phyloP scores from a whole-genome alignment of 2,329 filamentous ascomycete species.

The Sporothrix protearum region DNA sequence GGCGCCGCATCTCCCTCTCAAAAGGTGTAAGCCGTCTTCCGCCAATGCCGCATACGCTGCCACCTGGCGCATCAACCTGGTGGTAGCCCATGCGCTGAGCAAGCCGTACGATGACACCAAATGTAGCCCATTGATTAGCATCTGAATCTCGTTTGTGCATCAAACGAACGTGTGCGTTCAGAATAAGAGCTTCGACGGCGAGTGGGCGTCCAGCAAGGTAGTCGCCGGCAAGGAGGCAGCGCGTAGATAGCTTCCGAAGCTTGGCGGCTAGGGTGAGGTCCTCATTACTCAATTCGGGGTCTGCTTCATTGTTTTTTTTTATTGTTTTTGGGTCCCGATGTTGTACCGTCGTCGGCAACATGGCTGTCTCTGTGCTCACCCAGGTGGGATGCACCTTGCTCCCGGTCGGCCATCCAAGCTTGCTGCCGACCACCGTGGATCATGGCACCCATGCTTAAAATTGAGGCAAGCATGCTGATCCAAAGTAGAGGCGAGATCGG shows the following conservation, averaged over 20 bases:
- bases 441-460: constrained; percentile 41
- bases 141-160: constrained; percentile 43
- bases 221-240: constrained; percentile 48
- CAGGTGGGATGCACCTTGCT: neutral
- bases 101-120: constrained; percentile 46
- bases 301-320: constrained; percentile 22
- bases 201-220: constrained; percentile 46
- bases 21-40: constrained; percentile 41
- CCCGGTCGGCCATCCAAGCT: constrained; percentile 27
- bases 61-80: constrained; percentile 34
- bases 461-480: constrained; percentile 50
- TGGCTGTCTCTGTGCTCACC: neutral
- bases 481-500: constrained; percentile 44
- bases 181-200: constrained; percentile 49
- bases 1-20: constrained; percentile 50
- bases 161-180: constrained; percentile 44
- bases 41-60: neutral
- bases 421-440: constrained; percentile 31
- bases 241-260: constrained; percentile 37
- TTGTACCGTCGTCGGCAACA: neutral
- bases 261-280: constrained; percentile 19
- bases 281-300: constrained; percentile 33
- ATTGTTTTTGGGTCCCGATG: neutral
- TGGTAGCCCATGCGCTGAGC: constrained; percentile 53
- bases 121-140: constrained; percentile 46